Percentiles rank a stretch among this genome's conserved stretches.
phyloP scores from a whole-genome alignment of 257 asterid genomes.

The Solanum okadae region DNA sequence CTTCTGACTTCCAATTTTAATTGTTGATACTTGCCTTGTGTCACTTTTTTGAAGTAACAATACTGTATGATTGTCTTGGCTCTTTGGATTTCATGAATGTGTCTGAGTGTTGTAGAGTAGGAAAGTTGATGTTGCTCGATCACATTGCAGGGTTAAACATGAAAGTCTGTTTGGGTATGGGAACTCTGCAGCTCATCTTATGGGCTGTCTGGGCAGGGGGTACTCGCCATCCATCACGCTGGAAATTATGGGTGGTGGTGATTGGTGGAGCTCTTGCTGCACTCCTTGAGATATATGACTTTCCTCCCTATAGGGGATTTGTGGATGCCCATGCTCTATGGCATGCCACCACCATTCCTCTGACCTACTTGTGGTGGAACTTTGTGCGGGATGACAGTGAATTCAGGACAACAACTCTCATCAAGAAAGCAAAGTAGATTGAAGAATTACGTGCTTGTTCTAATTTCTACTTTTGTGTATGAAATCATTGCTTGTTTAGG shows the following conservation, averaged over 20 bases:
- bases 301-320: conserved; percentile 63
- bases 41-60: neutral
- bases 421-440: conserved; percentile 50
- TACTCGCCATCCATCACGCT: conserved; percentile 55
- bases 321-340: conserved; percentile 79
- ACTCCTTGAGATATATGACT: conserved; percentile 68
- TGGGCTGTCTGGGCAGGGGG: conserved; percentile 80
- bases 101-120: neutral
- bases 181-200: conserved; percentile 29
- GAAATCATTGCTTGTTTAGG: neutral
- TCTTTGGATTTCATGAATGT: neutral
- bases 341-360: conserved; percentile 77
- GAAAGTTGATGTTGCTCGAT: neutral
- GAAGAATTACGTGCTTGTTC: neutral
- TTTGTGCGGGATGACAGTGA: conserved; percentile 67
- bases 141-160: conserved; percentile 58
- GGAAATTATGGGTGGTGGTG: conserved; percentile 67
- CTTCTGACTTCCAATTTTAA: neutral
- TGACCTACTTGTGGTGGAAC: conserved; percentile 76
- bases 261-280: conserved; percentile 53
- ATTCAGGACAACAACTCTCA: conserved; percentile 46
- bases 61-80: neutral
- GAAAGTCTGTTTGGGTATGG: conserved; percentile 58
- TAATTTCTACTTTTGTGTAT: neutral
- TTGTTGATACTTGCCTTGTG: neutral